Conservation (phyloP, 257 asterid genomes). For the Buddleja alternifolia region DNA sequence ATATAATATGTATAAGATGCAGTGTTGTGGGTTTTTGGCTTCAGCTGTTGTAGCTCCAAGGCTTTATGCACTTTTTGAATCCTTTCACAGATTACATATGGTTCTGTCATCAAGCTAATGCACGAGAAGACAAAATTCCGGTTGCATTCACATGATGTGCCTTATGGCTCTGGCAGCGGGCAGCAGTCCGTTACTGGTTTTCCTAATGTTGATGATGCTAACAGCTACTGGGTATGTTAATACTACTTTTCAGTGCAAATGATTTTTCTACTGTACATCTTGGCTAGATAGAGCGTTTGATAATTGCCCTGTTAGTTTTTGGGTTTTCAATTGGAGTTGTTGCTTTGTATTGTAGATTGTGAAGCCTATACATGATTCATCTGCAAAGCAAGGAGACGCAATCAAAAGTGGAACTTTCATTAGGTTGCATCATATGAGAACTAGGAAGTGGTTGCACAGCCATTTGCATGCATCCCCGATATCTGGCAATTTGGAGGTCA, state of each 20-base stretch:
- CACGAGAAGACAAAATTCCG: constrained; percentile 86
- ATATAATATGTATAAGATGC: neutral
- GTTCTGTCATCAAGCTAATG: constrained; percentile 88
- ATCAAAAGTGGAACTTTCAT: constrained; percentile 68
- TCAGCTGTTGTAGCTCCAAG: neutral
- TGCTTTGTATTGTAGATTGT: constrained; percentile 58
- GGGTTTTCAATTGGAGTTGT: constrained; percentile 19
- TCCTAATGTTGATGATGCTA: constrained; percentile 84
- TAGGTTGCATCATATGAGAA: constrained; percentile 87
- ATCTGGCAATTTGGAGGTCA: constrained; percentile 92
- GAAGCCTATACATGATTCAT: constrained; percentile 59
- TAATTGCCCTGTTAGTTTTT: neutral
- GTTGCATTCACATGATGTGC: constrained; percentile 94
- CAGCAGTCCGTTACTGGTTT: constrained; percentile 97
- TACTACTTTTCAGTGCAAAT: neutral
- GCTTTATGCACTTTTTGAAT: neutral
- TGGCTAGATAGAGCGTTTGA: neutral
- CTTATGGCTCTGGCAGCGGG: constrained; percentile 98
- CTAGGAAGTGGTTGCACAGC: constrained; percentile 96
- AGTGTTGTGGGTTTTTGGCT: constrained; percentile 3
- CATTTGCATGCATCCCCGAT: constrained; percentile 99
- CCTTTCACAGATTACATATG: constrained; percentile 72
- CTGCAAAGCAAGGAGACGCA: constrained; percentile 86
- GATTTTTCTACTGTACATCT: neutral
- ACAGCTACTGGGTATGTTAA: constrained; percentile 90